Base-by-base conservation (phyloP, 768 basidiomycete species). In the Boletellus ananiceps region DNA sequence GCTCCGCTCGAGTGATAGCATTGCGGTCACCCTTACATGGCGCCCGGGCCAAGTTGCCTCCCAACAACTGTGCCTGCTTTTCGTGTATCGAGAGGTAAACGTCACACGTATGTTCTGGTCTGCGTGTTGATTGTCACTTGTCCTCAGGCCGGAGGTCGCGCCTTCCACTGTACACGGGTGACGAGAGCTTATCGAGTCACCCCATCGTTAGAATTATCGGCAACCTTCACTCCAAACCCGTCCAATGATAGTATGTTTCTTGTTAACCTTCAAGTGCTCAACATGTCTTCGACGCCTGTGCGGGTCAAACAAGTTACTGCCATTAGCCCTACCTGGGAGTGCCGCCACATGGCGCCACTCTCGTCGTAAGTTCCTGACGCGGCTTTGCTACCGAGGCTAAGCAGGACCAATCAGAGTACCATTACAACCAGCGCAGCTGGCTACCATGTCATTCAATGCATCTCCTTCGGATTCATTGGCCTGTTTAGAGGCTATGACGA, bases 271-370 rank as follows among this genome's bases (percentile, higher is more conserved):
- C 78, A 82, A 53, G 57, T 88, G 7, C 74, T 74, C 43, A 88
- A 87, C 59, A 48, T 73, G 0, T 60, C 68, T 16, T 70, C 70
- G 4, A 62, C 62, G 19, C 59, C 72, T 14, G 58, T 88, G 29
- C 57, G 64, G 14, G 54, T 93, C 15, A 73, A 72, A 4, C 82
- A 88, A 55, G 57, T 93, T 7, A 77, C 76, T 4, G 74, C 79
- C 23, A 54, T 90, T 43, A 91, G 90, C 56, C 80, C 88, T 1
- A 69, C 71, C 5, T 93, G 92, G 92, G 64, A 65, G 36, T 83
- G 79, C 52, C 62, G 64, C 2, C 58, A 75, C 7, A 46, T 77
- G n/a, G 55, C 66, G 2, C 63, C 69, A 9, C 54, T 62, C 14
- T 54, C 62, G 16, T 59, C 69, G 83, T 86, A 56, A 64, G 86